Percentiles rank a stretch among this genome's conserved stretches.
phyloP scores from a whole-genome alignment of 2,329 filamentous ascomycete genomes.

The Pseudopithomyces maydicus region DNA sequence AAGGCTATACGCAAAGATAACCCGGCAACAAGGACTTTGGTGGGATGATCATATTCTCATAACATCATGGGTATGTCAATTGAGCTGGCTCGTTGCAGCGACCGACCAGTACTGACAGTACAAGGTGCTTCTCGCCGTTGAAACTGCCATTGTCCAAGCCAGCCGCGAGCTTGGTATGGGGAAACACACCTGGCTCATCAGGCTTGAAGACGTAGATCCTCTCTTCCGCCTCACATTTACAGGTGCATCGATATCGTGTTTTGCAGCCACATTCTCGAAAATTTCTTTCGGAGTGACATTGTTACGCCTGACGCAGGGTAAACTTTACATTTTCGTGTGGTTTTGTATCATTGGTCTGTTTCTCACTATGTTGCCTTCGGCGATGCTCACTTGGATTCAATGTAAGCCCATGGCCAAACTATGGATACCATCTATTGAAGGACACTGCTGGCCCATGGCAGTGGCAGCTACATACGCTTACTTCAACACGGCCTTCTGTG shows the following conservation, averaged over 20 bases:
- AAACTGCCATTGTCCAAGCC: slow-evolving; percentile 25
- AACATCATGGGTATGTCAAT: slow-evolving; percentile 26
- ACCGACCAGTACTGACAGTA: neutral
- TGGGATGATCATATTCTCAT: slow-evolving; percentile 37
- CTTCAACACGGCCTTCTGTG: slow-evolving; percentile 35
- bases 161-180: slow-evolving; percentile 28
- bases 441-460: slow-evolving; percentile 26
- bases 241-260: slow-evolving; percentile 28
- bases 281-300: slow-evolving; percentile 37
- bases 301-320: slow-evolving; percentile 24
- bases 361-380: slow-evolving; percentile 31
- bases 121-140: slow-evolving; percentile 27
- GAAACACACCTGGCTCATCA: slow-evolving; percentile 26
- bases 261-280: slow-evolving; percentile 31
- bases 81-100: neutral
- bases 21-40: slow-evolving; percentile 30
- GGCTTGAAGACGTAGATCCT: slow-evolving; percentile 14
- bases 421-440: slow-evolving; percentile 20
- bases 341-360: slow-evolving; percentile 30
- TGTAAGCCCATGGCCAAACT: slow-evolving; percentile 24
- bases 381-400: slow-evolving; percentile 24
- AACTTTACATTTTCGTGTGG: slow-evolving; percentile 25
- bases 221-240: slow-evolving; percentile 23
- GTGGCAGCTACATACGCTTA: slow-evolving; percentile 27
- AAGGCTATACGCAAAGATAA: slow-evolving; percentile 33